phyloP scores from a whole-genome alignment of 2,329 filamentous ascomycete species.

The Gnomoniopsis smithogilvyi region DNA sequence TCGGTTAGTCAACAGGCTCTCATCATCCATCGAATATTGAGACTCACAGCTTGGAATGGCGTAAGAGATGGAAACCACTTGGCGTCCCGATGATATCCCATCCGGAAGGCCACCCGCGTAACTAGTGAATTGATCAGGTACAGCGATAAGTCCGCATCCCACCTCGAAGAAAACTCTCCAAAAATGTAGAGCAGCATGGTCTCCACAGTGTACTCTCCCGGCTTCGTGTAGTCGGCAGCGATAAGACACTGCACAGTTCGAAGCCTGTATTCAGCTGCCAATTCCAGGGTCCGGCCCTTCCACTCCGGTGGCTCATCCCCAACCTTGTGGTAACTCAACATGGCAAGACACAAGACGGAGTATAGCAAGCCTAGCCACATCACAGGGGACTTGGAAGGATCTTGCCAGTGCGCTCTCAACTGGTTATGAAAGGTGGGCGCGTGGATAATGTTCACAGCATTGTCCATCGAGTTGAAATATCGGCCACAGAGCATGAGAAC shows the following conservation, averaged over 20 bases:
- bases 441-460: constrained; percentile 72
- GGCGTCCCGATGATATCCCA: constrained; percentile 77
- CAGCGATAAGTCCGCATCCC: constrained; percentile 69
- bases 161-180: constrained; percentile 69
- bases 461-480: constrained; percentile 83
- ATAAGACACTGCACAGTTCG: constrained; percentile 76
- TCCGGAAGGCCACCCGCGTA: constrained; percentile 59
- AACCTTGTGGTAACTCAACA: constrained; percentile 76
- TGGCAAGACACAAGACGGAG: constrained; percentile 70
- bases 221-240: constrained; percentile 73
- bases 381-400: constrained; percentile 67
- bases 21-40: background rate
- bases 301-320: constrained; percentile 79
- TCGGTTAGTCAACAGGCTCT: background rate
- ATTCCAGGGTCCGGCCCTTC: constrained; percentile 60
- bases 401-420: constrained; percentile 64
- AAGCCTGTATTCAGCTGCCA: constrained; percentile 63
- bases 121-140: constrained; percentile 56
- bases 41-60: constrained; percentile 65
- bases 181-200: constrained; percentile 73
- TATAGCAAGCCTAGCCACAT: constrained; percentile 80
- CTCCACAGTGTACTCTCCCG: constrained; percentile 72
- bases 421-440: constrained; percentile 81
- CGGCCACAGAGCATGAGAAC: constrained; percentile 83
- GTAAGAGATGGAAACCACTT: constrained; percentile 70